Evolutionary conservation across 2,329 filamentous ascomycete genomes (phyloP).

Genomic region (Cytospora schulzeri): DNA sequence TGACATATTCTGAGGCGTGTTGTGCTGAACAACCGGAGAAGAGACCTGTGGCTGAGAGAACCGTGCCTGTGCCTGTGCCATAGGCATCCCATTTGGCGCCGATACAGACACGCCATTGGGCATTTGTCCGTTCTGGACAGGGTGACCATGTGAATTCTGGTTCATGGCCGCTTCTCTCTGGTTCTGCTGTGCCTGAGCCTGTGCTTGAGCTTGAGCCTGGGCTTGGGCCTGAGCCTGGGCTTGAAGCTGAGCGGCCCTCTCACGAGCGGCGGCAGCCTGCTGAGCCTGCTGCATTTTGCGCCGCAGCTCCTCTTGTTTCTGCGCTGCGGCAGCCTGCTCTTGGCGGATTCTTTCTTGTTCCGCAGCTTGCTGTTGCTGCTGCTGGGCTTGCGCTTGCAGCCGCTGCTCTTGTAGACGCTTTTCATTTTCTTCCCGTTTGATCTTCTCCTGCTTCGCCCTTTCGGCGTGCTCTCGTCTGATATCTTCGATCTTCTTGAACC

Average conservation of each 20-base stretch:
- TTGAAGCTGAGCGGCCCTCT: conserved; percentile 35
- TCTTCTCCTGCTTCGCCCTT: conserved; percentile 74
- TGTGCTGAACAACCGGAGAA: conserved; percentile 67
- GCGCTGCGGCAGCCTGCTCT: conserved; percentile 38
- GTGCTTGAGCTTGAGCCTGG: conserved; percentile 32
- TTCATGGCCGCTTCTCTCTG: conserved; percentile 40
- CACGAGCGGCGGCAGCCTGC: conserved; percentile 35
- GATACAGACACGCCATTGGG: conserved; percentile 42
- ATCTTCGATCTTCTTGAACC: conserved; percentile 87
- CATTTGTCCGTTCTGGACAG: conserved; percentile 45
- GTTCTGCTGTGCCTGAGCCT: conserved; percentile 35
- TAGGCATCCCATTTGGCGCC: conserved; percentile 38
- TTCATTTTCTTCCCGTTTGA: conserved; percentile 63
- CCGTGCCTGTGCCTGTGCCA: conserved; percentile 52
- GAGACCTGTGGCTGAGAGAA: conserved; percentile 65
- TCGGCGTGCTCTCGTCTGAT: conserved; percentile 79
- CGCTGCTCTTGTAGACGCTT: conserved; percentile 53
- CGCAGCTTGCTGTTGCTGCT: conserved; percentile 49
- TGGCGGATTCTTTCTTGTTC: conserved; percentile 42
- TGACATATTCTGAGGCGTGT: conserved; percentile 65
- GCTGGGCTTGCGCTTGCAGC: conserved; percentile 48
- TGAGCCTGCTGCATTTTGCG: conserved; percentile 40
- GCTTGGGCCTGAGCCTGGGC: conserved; percentile 35
- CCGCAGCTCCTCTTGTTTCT: conserved; percentile 40
- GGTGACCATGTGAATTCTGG: conserved; percentile 48